Base-by-base conservation (phyloP, 495 filamentous ascomycete genomes). In the Penicillium maclennaniae region DNA sequence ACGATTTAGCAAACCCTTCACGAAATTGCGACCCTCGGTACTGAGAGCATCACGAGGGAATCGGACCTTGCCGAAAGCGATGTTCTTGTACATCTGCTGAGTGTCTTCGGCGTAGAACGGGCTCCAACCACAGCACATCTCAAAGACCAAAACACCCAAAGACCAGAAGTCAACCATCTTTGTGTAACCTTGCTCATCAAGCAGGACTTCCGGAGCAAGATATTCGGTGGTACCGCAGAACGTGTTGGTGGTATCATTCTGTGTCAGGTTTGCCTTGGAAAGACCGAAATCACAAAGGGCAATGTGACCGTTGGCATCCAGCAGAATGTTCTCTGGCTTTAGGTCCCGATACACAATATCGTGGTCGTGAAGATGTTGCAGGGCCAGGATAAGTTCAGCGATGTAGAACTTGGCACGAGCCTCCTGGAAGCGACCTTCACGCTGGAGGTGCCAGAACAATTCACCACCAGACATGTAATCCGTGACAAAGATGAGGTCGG, bases 141-240 rank as follows among this genome's bases (percentile, higher is more conserved):
- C 93, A 67, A 98, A 98, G 9, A 98, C 93, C 20, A 98, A 81
- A 14, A 98, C 93, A 43, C 93, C 93, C 38, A 98, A 79, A 6
- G 93, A 97, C 93, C 95, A 98, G 71, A 98, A 98, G 69, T 98
- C 93, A 4, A 98, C 93, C 95, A 98, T 97, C 72, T 97, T 98
- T 14, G 93, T 97, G 65, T 98, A 98, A n/a, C 93, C 93, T 58
- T 88, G 85, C 66, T 97, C 93, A 63, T 98, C 93, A 15, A 97
- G 76, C 38, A 98, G 78, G 2, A 98, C 93, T 63, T 98, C 93
- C 0, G 93, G 93, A 1, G 93, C 93, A 15, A 98, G 79, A 65
- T 98, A 99, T 66, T 99, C 93, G 9, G 93, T 97, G 4, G 93
- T 99, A 48, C 93, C 93, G 64, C 93, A 97, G 69, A 99, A 99